A percentile compares a stretch with the other conserved stretches of the same genome.
Conservation (phyloP, 225 moss, liverwort and hornwort species). For the Bryoerythrophyllum caledonicum region DNA sequence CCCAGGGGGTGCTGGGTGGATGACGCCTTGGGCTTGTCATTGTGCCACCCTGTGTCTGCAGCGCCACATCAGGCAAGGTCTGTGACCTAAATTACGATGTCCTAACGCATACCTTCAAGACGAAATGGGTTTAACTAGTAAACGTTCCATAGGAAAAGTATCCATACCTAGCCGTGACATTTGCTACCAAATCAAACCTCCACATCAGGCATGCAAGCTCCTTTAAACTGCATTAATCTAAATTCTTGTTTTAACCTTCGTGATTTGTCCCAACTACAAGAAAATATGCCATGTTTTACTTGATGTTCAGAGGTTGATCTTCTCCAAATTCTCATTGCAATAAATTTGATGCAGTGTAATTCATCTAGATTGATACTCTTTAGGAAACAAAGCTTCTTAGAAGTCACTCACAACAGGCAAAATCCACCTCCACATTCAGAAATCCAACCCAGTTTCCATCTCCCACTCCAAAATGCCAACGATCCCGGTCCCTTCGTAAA, state of each 20-base stretch:
- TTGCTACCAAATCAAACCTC: too few relatives aligned
- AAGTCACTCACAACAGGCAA: background rate
- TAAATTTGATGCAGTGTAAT: background rate
- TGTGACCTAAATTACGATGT: conserved; percentile 1
- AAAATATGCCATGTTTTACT: too few relatives aligned
- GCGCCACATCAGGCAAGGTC: background rate
- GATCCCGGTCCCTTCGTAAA: background rate
- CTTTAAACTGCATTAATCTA: too few relatives aligned
- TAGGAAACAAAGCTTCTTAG: background rate
- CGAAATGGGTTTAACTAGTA: background rate
- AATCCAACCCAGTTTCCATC: background rate
- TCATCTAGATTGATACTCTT: background rate
- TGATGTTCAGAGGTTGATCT: too few relatives aligned
- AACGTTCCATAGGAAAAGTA: too few relatives aligned
- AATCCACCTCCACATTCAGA: background rate
- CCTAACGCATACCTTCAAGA: background rate
- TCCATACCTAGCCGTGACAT: too few relatives aligned
- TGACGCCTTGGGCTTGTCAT: conserved; percentile 19
- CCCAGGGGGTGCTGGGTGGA: conserved; percentile 20
- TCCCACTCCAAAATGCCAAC: background rate
- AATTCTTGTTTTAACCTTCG: too few relatives aligned
- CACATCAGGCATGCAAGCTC: too few relatives aligned
- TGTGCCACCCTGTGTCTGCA: conserved; percentile 49
- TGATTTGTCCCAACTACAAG: too few relatives aligned
- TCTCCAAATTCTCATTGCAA: background rate